Base-by-base conservation (phyloP, 2,329 filamentous ascomycete species). In the Penicillium hordei region DNA sequence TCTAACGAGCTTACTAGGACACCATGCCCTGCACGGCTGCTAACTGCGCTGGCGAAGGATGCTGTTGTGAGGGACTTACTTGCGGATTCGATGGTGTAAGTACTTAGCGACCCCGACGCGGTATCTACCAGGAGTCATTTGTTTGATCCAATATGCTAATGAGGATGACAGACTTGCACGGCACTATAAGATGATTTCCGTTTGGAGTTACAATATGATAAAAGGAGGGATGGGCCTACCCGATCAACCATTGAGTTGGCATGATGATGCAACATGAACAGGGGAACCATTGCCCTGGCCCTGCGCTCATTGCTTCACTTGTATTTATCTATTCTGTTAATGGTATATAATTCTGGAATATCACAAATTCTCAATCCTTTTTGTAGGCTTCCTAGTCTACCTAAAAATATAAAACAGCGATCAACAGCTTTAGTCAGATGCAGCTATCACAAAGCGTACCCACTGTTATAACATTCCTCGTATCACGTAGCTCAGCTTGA, bases 41-140 rank as follows among this genome's bases (percentile, higher is more conserved):
- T 15, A 57, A 52, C 43, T 57, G 55, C 23, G 55, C 40, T 9
- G 21, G 0, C 1, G 48, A 21, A 5, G 55, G 55, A 29, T 57
- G 55, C 23, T 57, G 55, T 21, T 57, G 55, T 36, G 48, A 57
- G 34, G 55, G 55, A 13, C 55, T 57, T 23, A 48, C 49, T 36
- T 57, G 55, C 19, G 19, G 34, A 10, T 42, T 49, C 12, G 53
- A 53, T 23, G 55, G 55, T 15, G 55, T 57, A 48, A 57, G 55
- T 57, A 39, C n/a, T 4, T 36, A 25, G 9, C 38, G 5, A n/a
- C n/a, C 19, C 15, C 12, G 10, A 25, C 4, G 9, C 3, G 19
- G 13, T 13, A n/a, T n/a, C 6, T 38, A 2, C 19, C 15, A 25
- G 2, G 27, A 5, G 15, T 27, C 4, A 17, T 6, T 34, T 10